Evolutionary conservation across 78 protist species (phyloP).

Genomic region (Dictyostelium intermedium): DNA sequence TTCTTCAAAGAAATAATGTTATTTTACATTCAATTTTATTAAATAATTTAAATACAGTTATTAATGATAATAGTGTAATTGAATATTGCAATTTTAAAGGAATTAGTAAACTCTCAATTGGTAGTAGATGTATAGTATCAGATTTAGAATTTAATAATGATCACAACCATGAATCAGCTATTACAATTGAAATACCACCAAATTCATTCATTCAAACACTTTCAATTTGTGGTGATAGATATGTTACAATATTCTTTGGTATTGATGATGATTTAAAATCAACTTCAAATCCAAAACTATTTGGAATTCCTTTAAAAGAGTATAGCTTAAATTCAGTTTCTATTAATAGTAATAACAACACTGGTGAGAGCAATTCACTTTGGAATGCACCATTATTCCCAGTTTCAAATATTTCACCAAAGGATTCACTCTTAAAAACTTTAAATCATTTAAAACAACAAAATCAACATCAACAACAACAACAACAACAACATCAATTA

Average conservation of each 20-base stretch:
- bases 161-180: neutral
- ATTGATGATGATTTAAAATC: slow-evolving; percentile 44
- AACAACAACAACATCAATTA: neutral
- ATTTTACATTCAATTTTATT: neutral
- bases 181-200: slow-evolving; percentile 5
- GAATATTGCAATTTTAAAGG: slow-evolving; percentile 44
- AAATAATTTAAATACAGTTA: neutral
- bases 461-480: neutral
- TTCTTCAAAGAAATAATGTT: neutral
- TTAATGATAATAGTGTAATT: neutral
- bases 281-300: slow-evolving; percentile 1
- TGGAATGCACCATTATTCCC: slow-evolving; percentile 56
- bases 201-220: slow-evolving; percentile 49
- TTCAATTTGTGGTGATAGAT: neutral
- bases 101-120: neutral
- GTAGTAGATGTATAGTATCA: slow-evolving; percentile 46
- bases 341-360: neutral
- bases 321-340: neutral
- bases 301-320: neutral
- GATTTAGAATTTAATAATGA: slow-evolving; percentile 11
- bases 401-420: slow-evolving; percentile 1
- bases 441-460: neutral
- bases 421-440: slow-evolving; percentile 5
- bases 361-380: neutral
- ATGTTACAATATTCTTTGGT: slow-evolving; percentile 58